A percentile compares a stretch with the other conserved stretches of the same genome.
phyloP scores from a whole-genome alignment of 1,139 yeast species.

The Candida pseudoviswanathii region DNA sequence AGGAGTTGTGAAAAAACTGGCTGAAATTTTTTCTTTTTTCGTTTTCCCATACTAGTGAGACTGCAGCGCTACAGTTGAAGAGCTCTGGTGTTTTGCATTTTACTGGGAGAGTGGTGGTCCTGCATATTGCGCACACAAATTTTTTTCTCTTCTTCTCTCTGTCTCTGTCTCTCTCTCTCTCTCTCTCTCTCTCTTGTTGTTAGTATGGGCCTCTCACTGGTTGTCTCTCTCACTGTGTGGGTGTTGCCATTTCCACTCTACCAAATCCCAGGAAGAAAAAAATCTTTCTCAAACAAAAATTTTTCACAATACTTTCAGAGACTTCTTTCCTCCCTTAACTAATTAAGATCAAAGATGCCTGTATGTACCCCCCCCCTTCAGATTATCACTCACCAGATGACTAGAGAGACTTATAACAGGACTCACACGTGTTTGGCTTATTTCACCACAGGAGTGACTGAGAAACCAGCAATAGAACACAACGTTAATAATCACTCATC shows the following conservation, averaged over 20 bases:
- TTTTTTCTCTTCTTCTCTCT: background rate
- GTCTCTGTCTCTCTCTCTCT: background rate
- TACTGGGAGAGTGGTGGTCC: background rate
- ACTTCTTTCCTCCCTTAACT: constrained; percentile 11
- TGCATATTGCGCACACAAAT: constrained; percentile 1
- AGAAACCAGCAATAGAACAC: too few species aligned
- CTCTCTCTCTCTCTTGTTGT: background rate
- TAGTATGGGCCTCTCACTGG: background rate
- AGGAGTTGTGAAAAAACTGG: background rate
- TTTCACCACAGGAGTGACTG: background rate
- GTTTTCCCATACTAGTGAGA: background rate
- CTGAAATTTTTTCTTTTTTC: constrained; percentile 7
- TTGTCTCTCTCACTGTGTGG: background rate
- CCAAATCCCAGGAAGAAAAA: constrained; percentile 1
- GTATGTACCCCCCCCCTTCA: constrained; percentile 27
- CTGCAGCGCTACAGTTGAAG: too few species aligned
- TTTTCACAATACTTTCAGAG: constrained; percentile 8
- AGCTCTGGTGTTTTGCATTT: too few species aligned
- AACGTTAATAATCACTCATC: background rate
- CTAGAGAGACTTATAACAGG: background rate
- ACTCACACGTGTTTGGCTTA: background rate
- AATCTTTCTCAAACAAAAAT: constrained; percentile 10
- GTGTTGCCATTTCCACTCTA: background rate
- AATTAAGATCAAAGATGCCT: constrained; percentile 32
- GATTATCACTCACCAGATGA: background rate